These are phyloP conservation scores for Stephanodiscus minutulus DNA, from an alignment of 108 stramenopile species.

Conservation along the genomic window DNA sequence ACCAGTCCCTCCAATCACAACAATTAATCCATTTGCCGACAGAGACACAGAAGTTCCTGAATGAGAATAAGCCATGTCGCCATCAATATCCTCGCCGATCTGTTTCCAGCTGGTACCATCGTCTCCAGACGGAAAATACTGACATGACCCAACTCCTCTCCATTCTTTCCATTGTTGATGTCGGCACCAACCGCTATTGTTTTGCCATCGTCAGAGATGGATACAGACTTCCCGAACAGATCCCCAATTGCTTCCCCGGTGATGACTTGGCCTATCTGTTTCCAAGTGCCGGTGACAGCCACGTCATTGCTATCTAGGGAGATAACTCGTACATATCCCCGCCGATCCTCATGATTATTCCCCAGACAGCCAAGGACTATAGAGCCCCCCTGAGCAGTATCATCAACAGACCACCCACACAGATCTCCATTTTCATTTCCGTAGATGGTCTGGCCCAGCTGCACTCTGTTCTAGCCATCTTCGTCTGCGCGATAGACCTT, in stretches of 20 bases:
- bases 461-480: no score
- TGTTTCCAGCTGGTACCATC: conserved; percentile 11
- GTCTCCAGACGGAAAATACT: background rate
- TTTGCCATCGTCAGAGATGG: background rate
- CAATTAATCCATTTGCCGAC: conserved; percentile 12
- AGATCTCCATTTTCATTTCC: no score
- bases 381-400: no score
- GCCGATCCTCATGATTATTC: no score
- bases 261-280: background rate
- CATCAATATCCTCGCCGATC: conserved; percentile 10
- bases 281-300: no score
- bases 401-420: no score
- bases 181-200: conserved; percentile 7
- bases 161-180: conserved; percentile 1
- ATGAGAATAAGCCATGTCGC: background rate
- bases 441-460: no score
- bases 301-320: no score
- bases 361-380: no score
- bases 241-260: background rate
- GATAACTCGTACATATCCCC: no score
- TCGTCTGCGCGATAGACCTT: no score
- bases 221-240: background rate
- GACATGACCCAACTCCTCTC: background rate
- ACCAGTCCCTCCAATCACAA: conserved; percentile 17
- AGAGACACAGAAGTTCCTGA: conserved; percentile 15